Base-by-base conservation (phyloP, 2,329 filamentous ascomycete genomes). In the Epichloe gansuensis region DNA sequence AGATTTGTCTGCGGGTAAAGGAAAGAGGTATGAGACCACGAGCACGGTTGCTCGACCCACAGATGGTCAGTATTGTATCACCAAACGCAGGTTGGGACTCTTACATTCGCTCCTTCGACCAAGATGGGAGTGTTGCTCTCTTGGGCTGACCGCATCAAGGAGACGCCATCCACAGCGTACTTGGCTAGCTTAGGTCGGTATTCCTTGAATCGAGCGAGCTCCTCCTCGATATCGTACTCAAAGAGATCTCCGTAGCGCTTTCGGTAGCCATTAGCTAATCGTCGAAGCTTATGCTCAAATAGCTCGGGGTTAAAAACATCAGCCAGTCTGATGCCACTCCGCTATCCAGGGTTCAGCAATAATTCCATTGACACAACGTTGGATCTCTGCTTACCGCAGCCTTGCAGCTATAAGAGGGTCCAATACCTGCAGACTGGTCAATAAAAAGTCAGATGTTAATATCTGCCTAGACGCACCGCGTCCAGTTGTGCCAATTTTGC, bases 161-260 rank as follows among this genome's bases (percentile, higher is more conserved):
- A 73, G 31, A 86, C 76, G 54, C 80, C 81, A 61, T 90, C 85
- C 54, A 87, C 73, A 54, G 82, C 76, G 58, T 79, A 85, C 3
- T 31, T 31, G 7, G 72, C 72, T 27, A 88, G 72, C 60, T 73
- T 74, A 54, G 69, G 66, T 31, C 80, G 74, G 64, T 81, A 81
- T 38, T 72, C 70, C 62, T 78, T 74, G 68, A 83, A 87, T 41
- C 72, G 71, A 17, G 64, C 65, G 56, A 89, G 76, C 69, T 89
- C 85, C 36, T 81, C 80, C 58, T 89, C 83, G 6, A 83, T 74
- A 55, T 89, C 81, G 63, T 80, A 79, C 57, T 80, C 64, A 51
- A 85, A 67, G 27, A 86, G 67, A 57, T 84, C 78, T 7, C 85
- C 84, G 59, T 81, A 89, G 49, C 83, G 73, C 69, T 84, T 82